A percentile compares a stretch with the other conserved stretches of the same genome.
These are phyloP conservation scores for Hortiboletus campestris DNA, from an alignment of 768 basidiomycete genomes.

Conservation along the genomic window DNA sequence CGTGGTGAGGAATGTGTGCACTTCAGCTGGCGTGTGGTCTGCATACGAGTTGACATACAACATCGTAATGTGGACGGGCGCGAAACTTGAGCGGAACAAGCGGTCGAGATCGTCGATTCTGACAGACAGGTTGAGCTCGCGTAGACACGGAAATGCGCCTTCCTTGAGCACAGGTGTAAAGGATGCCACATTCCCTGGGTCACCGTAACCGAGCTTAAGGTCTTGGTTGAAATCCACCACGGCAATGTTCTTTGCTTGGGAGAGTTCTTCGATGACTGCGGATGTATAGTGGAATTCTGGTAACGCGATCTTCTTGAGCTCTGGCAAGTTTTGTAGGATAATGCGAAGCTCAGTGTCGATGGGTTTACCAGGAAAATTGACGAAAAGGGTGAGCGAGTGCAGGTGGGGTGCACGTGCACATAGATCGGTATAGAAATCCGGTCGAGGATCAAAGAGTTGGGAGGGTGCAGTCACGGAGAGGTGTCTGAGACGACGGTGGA, in stretches of 20 bases:
- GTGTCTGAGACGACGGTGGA: slow-evolving; percentile 50
- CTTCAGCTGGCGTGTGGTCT: slow-evolving; percentile 40
- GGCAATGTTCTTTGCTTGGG: slow-evolving; percentile 41
- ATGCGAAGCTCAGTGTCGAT: slow-evolving; percentile 42
- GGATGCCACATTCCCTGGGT: slow-evolving; percentile 39
- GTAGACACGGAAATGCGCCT: slow-evolving; percentile 53
- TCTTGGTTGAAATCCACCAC: slow-evolving; percentile 54
- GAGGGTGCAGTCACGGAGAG: slow-evolving; percentile 34
- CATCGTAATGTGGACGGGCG: slow-evolving; percentile 48
- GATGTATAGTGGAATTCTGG: slow-evolving; percentile 54
- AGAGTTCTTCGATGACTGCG: slow-evolving; percentile 44
- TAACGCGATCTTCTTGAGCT: slow-evolving; percentile 47
- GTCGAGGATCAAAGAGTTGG: slow-evolving; percentile 2
- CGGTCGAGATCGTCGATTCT: slow-evolving; percentile 42
- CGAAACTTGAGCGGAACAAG: slow-evolving; percentile 44
- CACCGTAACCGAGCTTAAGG: slow-evolving; percentile 47
- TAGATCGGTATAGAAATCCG: slow-evolving; percentile 37
- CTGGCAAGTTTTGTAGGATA: slow-evolving; percentile 41
- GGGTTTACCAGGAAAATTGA: slow-evolving; percentile 36
- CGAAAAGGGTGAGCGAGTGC: slow-evolving; percentile 45
- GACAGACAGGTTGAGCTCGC: slow-evolving; percentile 49
- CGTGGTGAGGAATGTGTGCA: slow-evolving; percentile 43
- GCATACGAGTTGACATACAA: slow-evolving; percentile 51
- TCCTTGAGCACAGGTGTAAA: slow-evolving; percentile 45
- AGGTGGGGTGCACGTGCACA: slow-evolving; percentile 52